Percentiles rank a stretch among this genome's conserved stretches.
Conservation (phyloP, 2,329 filamentous ascomycete species). For the Cryphonectria parasitica region DNA sequence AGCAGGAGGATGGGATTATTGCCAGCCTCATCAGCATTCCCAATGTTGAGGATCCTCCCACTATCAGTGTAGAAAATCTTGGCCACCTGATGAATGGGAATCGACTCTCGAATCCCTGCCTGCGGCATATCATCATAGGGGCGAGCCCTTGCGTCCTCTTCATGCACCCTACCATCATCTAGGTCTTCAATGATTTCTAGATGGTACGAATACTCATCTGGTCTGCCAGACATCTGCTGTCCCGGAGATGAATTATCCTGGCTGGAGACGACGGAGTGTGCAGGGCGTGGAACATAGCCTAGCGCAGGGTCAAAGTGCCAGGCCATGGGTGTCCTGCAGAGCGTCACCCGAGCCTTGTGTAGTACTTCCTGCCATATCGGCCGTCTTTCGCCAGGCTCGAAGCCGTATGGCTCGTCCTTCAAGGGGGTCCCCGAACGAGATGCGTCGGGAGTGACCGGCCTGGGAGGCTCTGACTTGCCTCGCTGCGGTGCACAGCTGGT, state of each 20-base stretch:
- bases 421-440: conserved; percentile 27
- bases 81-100: conserved; percentile 66
- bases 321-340: conserved; percentile 70
- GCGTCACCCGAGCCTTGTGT: conserved; percentile 85
- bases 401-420: conserved; percentile 52
- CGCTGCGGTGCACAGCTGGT: conserved; percentile 35
- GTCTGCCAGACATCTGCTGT: conserved; percentile 20
- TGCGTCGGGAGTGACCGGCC: conserved; percentile 27
- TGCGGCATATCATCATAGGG: conserved; percentile 47
- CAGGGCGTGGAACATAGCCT: conserved; percentile 37
- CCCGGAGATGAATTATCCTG: neutral
- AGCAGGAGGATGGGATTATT: conserved; percentile 76
- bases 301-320: conserved; percentile 48
- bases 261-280: neutral
- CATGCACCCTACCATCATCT: conserved; percentile 59
- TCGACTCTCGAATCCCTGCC: conserved; percentile 55
- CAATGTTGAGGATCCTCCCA: conserved; percentile 84
- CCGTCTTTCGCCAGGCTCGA: conserved; percentile 60
- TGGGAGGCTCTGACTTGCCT: conserved; percentile 1
- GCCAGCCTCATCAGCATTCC: conserved; percentile 48
- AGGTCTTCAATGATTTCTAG: conserved; percentile 83
- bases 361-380: conserved; percentile 95
- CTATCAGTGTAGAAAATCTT: conserved; percentile 95
- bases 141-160: conserved; percentile 38
- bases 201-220: conserved; percentile 71